Evolutionary conservation across 495 filamentous ascomycete genomes (phyloP).

Genomic region (Glonium stellatum): DNA sequence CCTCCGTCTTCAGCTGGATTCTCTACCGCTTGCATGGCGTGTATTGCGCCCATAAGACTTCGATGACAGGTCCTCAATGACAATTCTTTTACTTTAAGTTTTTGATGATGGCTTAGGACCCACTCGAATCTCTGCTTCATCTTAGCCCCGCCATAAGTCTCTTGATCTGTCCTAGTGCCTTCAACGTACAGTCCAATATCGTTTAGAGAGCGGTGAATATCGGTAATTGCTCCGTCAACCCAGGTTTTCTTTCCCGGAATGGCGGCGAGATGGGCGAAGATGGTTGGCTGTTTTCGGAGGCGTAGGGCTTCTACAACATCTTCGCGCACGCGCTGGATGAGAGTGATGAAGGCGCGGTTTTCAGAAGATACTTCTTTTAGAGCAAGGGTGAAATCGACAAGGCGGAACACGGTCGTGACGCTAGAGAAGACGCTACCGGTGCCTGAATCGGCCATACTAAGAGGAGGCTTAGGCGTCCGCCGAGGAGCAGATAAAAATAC

Average conservation of each 20-base stretch:
- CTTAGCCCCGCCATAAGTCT: slow-evolving; percentile 20
- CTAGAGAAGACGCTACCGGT: slow-evolving; percentile 15
- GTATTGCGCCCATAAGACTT: slow-evolving; percentile 22
- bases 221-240: slow-evolving; percentile 23
- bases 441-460: neutral
- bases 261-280: slow-evolving; percentile 13
- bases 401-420: slow-evolving; percentile 28
- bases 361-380: slow-evolving; percentile 24
- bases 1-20: neutral
- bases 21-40: slow-evolving; percentile 19
- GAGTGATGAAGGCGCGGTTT: slow-evolving; percentile 25
- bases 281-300: slow-evolving; percentile 10
- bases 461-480: neutral
- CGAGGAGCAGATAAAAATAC: too few species aligned
- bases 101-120: slow-evolving; percentile 30
- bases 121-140: slow-evolving; percentile 28
- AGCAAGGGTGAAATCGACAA: slow-evolving; percentile 27
- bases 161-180: slow-evolving; percentile 18
- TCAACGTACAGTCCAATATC: slow-evolving; percentile 33
- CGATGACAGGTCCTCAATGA: slow-evolving; percentile 29
- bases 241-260: slow-evolving; percentile 20
- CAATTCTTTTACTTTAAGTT: slow-evolving; percentile 21
- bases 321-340: slow-evolving; percentile 28
- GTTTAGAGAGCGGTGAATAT: slow-evolving; percentile 27
- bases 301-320: slow-evolving; percentile 30